Percentiles rank a stretch among this genome's conserved stretches.
These are phyloP conservation scores for Fusarium sp. DNA, from an alignment of 2,329 filamentous ascomycete species.

Conservation along the genomic window DNA sequence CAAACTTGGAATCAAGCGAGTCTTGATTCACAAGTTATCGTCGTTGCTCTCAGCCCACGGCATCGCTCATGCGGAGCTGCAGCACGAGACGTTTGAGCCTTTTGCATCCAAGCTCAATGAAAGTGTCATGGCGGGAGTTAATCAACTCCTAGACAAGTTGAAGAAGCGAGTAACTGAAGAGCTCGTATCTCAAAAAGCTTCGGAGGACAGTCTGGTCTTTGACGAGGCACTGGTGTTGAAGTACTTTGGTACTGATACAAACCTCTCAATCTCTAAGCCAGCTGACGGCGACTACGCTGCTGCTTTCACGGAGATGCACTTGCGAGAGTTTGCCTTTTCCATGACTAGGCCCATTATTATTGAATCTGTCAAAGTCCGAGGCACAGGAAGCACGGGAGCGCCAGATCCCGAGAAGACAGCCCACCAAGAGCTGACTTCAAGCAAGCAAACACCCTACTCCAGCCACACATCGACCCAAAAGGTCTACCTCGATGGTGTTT, in stretches of 20 bases:
- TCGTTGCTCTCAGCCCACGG: slow-evolving; percentile 62
- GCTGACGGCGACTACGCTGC: slow-evolving; percentile 54
- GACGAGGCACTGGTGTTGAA: slow-evolving; percentile 62
- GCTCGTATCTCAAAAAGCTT: slow-evolving; percentile 60
- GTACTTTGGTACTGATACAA: slow-evolving; percentile 62
- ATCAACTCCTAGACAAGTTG: slow-evolving; percentile 45
- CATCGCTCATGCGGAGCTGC: slow-evolving; percentile 59
- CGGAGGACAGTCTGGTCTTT: slow-evolving; percentile 56
- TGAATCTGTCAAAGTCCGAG: slow-evolving; percentile 56
- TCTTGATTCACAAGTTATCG: slow-evolving; percentile 61
- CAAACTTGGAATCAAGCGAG: slow-evolving; percentile 57
- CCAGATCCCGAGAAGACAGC: background rate
- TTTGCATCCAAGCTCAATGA: slow-evolving; percentile 44
- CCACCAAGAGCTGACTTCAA: slow-evolving; percentile 2
- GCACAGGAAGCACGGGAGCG: slow-evolving; percentile 16
- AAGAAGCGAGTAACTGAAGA: slow-evolving; percentile 54
- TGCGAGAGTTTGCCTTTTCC: slow-evolving; percentile 60
- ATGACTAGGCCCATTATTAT: slow-evolving; percentile 56
- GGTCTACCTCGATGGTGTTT: slow-evolving; percentile 22
- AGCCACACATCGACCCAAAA: background rate
- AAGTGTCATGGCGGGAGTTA: slow-evolving; percentile 28
- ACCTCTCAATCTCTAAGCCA: slow-evolving; percentile 62
- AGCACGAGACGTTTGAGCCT: slow-evolving; percentile 56
- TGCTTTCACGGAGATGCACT: slow-evolving; percentile 56
- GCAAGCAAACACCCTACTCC: background rate